Base-by-base conservation (phyloP, 140 eudicot species). In the Stevia rebaudiana region DNA sequence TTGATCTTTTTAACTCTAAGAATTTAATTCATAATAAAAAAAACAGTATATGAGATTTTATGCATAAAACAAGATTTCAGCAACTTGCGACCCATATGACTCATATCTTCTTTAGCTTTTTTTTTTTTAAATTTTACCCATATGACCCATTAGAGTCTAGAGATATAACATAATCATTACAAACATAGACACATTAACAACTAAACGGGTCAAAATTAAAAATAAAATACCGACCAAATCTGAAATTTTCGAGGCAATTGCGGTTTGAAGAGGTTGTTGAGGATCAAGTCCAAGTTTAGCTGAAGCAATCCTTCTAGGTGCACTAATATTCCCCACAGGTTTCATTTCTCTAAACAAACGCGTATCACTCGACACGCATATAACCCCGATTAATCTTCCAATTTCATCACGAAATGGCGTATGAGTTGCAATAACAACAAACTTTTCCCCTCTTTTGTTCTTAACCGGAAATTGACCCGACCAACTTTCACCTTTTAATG, bases 381-480 rank as follows among this genome's bases (percentile, higher is more conserved):
- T 82, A 68, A 83, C 68, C 22, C 98, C 98, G 43, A 79, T 64
- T 65, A 88, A 70, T 50, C 56, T 72, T 17, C 89, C 95, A 66
- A 77, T 82, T 72, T 88, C 96, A 72, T 92, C 90, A 19, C 82
- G 92, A 50, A 85, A 85, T 5, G 98, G 98, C 11, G 95, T 77
- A 40, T 85, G 75, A 12, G 89, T 79, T 11, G 80, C 83, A 28
- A 81, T 55, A 9, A 80, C 80, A 35, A 53, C 11, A 31, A 88
- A 79, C 58, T 59, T 83, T 4, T 83, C 83, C 17, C 98, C 96
- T 46, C 31, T 53, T 82, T 92, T 92, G 49, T 80, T 76, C 66
- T 19, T 83, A n/a, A 88, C 82, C 0, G 98, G 98, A 75, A 85
- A 75, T 57, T 75, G 94, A 52, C 98, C 98, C 1, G 96, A 81